Evolutionary conservation across 2,329 filamentous ascomycete genomes (phyloP), one percentile per base, ranked within the genome.

Genomic region (Pseudopithomyces chartarum): DNA sequence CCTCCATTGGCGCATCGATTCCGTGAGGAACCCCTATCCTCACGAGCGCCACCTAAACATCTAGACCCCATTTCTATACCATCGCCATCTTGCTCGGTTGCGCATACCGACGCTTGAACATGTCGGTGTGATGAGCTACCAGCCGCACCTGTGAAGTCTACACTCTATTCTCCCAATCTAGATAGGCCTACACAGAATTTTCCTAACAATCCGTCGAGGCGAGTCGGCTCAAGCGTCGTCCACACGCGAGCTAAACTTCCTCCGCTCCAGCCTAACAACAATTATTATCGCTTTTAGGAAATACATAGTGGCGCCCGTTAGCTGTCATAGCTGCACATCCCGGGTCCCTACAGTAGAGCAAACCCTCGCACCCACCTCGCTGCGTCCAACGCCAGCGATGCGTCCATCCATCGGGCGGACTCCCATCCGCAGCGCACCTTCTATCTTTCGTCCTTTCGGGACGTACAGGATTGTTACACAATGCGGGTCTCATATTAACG

Each of bases 201-300:
- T 29, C 26, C 26, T 29, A 29, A 8, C 8, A 29, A 4, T 8
- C 8, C 26, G 8, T 29, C 26, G 5, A 29, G 26, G 26, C 26
- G 26, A 29, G 26, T 29, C 26, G 26, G 5, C 8, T 29, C 5
- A 8, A 29, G 26, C 26, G 26, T 5, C 5, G 26, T 29, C 26
- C 4, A 29, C 5, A 29, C 26, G 26, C 26, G 26, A 8, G 8
- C 26, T 29, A 8, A 8, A 29, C 5, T 5, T 29, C n/a, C n/a
- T n/a, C n/a, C 26, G 26, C 26, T 29, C 26, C 26, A 29, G 26
- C 26, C 26, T 29, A 29, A 29, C 32, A 7, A 12, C 46, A 4
- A 49, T 22, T 22, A 34, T 17, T 39, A 11, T 40, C 47, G 34
- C 20, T 50, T 50, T 40, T 50, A 50, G 47, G 47, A 50, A 50